Evolutionary conservation across 1,284 basidiomycete species (phyloP), one percentile per base, ranked within the genome.

Genomic region (Albatrellus sp.): DNA sequence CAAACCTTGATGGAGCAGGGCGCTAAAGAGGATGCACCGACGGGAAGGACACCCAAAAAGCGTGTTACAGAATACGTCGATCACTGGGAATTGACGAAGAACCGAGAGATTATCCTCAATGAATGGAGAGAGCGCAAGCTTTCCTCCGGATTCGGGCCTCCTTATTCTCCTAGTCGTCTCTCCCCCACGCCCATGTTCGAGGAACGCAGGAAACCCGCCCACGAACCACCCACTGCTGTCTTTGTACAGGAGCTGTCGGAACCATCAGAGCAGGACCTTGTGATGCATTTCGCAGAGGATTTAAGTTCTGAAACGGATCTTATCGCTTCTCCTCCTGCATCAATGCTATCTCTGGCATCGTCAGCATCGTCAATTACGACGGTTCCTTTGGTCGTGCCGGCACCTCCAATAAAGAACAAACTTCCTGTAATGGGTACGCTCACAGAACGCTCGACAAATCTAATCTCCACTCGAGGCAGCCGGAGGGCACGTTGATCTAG

Each of bases 21-120:
- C 5, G 68, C 73, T 2, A 69, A 64, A 45, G 75, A 79, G 46
- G 84, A 85, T 52, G 57, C 62, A 28, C 62, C 79, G 2, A 83
- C 78, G 9, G 85, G 84, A 8, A 62, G 61, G 44, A 89, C 85
- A 3, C 86, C 86, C 20, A 72, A 72, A 37, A 88, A 85, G 63
- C 76, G 80, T 34, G 61, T 60, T 31, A 82, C 79, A 75, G 62
- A 77, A 47, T 81, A 78, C 50, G 64, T 68, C 5, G 79, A 83
- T 48, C 61, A 74, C 43, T 87, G 86, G 82, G 69, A 77, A 38
- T 60, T 81, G 45, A 85, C 83, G 7, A 66, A 72, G 49, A 69
- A 61, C 48, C 73, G 85, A 28, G 73, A 79, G 5, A 61, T 65
- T 3, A 58, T 86, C 17, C 51, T 88, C 38, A 63, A 67, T 40